Percentiles rank a stretch among this genome's conserved stretches.
Conservation (phyloP, 2,329 filamentous ascomycete species). For the Cladosporium sp. region DNA sequence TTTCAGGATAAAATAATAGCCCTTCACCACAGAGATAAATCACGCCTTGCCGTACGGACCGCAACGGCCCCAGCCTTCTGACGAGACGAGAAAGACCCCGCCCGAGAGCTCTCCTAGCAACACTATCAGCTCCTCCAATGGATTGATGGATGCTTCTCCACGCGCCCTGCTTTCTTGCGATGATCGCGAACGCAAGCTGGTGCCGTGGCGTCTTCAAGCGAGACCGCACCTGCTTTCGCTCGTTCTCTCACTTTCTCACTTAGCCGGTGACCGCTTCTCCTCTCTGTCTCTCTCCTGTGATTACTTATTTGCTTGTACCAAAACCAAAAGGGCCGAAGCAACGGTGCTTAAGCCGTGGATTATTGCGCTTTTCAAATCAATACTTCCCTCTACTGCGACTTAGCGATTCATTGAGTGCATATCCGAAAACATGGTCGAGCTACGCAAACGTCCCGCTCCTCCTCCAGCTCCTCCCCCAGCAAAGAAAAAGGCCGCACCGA, state of each 20-base stretch:
- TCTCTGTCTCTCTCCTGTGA: not conserved
- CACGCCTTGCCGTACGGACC: no score
- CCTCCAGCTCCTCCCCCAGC: conserved; percentile 44
- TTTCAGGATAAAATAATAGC: no score
- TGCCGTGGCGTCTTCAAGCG: conserved; percentile 9
- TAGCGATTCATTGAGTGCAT: conserved; percentile 4
- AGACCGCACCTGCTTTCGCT: not conserved
- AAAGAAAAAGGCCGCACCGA: conserved; percentile 43
- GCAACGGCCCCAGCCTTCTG: no score
- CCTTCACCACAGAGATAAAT: no score
- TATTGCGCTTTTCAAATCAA: not conserved
- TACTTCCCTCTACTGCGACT: not conserved
- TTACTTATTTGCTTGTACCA: not conserved
- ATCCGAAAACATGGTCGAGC: conserved; percentile 48
- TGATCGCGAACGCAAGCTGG: conserved; percentile 5
- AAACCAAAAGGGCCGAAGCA: not conserved
- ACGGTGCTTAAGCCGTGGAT: not conserved
- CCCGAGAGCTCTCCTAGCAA: no score
- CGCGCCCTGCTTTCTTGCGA: not conserved
- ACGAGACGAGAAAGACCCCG: no score
- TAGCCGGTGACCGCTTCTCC: not conserved
- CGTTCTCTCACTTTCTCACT: no score
- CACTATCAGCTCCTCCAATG: no score
- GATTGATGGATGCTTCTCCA: no score
- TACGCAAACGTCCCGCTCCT: conserved; percentile 59